These are phyloP conservation scores for Emergomyces pasteurianus DNA, from an alignment of 2,329 filamentous ascomycete species.

Conservation along the genomic window DNA sequence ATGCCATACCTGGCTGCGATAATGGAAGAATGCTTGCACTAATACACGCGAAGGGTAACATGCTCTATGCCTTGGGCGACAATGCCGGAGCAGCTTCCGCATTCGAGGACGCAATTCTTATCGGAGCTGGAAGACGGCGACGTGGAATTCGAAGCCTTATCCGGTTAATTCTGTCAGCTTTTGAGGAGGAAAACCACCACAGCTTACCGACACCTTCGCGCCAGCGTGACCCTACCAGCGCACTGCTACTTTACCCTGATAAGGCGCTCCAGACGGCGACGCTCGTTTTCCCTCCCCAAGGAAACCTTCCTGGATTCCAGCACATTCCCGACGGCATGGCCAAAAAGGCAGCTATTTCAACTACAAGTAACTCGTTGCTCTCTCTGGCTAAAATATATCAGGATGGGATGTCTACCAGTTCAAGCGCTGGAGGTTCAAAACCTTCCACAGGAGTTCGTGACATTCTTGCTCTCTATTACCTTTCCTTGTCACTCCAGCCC, in stretches of 20 bases:
- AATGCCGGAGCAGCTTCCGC: conserved; percentile 69
- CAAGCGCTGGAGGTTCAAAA: conserved; percentile 43
- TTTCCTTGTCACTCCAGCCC: conserved; percentile 85
- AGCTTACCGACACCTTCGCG: conserved; percentile 26
- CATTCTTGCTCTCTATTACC: conserved; percentile 87
- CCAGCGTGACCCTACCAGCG: conserved; percentile 35
- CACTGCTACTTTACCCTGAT: conserved; percentile 71
- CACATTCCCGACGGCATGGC: conserved; percentile 59
- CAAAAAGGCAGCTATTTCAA: conserved; percentile 71
- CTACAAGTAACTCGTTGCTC: conserved; percentile 87
- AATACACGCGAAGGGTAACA: conserved; percentile 95
- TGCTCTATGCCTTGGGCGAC: conserved; percentile 83
- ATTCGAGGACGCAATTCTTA: conserved; percentile 89
- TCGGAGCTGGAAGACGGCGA: conserved; percentile 62
- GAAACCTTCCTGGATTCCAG: conserved; percentile 67
- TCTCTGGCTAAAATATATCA: conserved; percentile 97
- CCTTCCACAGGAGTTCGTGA: conserved; percentile 71
- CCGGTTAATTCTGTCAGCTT: conserved; percentile 58
- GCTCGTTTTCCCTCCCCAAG: conserved; percentile 65
- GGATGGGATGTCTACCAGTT: conserved; percentile 75
- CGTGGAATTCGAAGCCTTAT: conserved; percentile 69
- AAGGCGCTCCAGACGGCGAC: conserved; percentile 71
- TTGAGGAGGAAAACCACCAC: conserved; percentile 39
- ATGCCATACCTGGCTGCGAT: conserved; percentile 69
- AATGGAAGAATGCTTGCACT: conserved; percentile 90